Base-by-base conservation (phyloP, 139 green algal genomes). In the Tetratostichococcus sp. region DNA sequence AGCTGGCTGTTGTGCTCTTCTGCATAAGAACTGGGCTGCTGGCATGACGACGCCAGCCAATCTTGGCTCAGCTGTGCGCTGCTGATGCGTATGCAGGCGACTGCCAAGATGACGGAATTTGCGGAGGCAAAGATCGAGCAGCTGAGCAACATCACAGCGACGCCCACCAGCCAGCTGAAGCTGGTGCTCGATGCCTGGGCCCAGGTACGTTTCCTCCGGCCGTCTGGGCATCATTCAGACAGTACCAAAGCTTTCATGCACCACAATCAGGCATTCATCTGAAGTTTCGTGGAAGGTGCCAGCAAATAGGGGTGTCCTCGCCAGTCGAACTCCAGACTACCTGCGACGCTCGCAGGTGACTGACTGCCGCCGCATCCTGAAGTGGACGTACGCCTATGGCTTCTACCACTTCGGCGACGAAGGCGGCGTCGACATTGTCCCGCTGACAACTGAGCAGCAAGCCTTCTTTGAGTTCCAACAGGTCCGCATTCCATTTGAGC, bases 341-440 rank as follows among this genome's bases (percentile, higher is more conserved):
- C 19, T 26, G 19, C 26, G 23, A 23, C 23, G 2, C 8, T 68
- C 16, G 26, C 83, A 93, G 88, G 80, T 96, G 43, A 83, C 97
- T 26, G 89, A 98, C 69, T 99, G 96, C 87, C 84, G 94, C 30
- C 88, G 94, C 43, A 89, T 97, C n/a, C 86, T 99, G 21, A 99
- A 98, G 86, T 99, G 95, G 93, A 97, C 95, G 43, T 98, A 98
- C 79, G 90, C 91, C 19, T 96, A 92, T 67, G 95, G 94, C 22
- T 98, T 94, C 85, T 98, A 97, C 86, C 79, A 75, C 39, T 97
- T 94, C 78, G 84, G 82, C 32, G 83, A 91, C 25, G 33, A 65
- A 19, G 4, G 81, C 58, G 19, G 30, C 77, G 31, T 74, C 80
- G 66, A 73, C 19, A 17, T 17, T 2, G 2, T 62, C 11, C 19